Base-by-base conservation (phyloP, 257 asterid species). In the Parsonsia alboflavescens region DNA sequence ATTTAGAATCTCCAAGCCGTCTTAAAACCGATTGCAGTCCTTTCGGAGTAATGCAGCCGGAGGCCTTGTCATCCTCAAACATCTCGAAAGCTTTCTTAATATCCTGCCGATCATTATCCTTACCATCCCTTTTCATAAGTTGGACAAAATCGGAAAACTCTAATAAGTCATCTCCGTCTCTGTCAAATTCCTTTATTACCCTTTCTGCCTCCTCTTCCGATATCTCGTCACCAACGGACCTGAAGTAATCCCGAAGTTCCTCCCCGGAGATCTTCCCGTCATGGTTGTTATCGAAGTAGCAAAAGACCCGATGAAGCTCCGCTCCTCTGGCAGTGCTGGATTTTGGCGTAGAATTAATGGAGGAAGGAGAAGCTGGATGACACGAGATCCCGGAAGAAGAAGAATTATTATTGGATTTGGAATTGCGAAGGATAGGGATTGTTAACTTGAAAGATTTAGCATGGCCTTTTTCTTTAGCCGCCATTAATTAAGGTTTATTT, bases 21-120 rank as follows among this genome's bases (percentile, higher is more conserved):
- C 75, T 73, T 64, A 88, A 58, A 41, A 84, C 88, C 66, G n/a
- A 50, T 26, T 85, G 78, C 54, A 85, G 76, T 67, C 90, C 90
- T 81, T 70, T 85, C 13, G 88, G 75, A 44, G 90, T 85, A 50
- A 88, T 88, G 81, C 77, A 79, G 0, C 90, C 89, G n/a, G 87
- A 75, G 0, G 87, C 90, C 70, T 85, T 85, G 39, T 85, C 89
- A 76, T 70, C 82, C 82, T 88, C 92, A 75, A 85, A 88, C 77
- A 85, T 85, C 81, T 84, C 86, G 26, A 88, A 85, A 39, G 88
- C 90, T 73, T n/a, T 83, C 58, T 81, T 81, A 6, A 88, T 79
- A 42, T 48, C 63, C 4, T 65, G 79, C 2, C 7, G 58, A 52
- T 71, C 82, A 0, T 68, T 75, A 0, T 70, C 85, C 36, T 49